phyloP scores from a whole-genome alignment of 805 yeast genomes.

The Candida parachauliodes region DNA sequence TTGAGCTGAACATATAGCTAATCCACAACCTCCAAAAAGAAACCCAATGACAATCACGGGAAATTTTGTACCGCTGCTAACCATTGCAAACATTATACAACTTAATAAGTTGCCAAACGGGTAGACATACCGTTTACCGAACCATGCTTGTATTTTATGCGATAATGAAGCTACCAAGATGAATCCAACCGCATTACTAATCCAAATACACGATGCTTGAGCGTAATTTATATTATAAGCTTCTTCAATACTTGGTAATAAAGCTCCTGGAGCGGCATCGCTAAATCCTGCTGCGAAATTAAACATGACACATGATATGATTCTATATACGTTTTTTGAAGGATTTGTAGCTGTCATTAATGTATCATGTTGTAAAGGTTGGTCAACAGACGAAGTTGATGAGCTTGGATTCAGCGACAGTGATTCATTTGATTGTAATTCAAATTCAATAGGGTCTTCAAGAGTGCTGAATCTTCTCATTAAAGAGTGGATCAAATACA shows the following conservation, averaged over 20 bases:
- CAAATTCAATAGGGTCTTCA: slow-evolving; percentile 1
- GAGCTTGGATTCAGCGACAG: not conserved
- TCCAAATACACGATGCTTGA: slow-evolving; percentile 56
- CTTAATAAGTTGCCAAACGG: slow-evolving; percentile 34
- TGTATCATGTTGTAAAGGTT: not conserved
- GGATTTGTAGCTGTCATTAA: slow-evolving; percentile 41
- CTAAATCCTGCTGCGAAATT: slow-evolving; percentile 40
- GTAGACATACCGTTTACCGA: slow-evolving; percentile 41
- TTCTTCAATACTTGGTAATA: slow-evolving; percentile 51
- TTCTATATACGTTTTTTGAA: slow-evolving; percentile 40
- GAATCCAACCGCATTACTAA: slow-evolving; percentile 55
- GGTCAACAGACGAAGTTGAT: not conserved
- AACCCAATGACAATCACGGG: slow-evolving; percentile 48
- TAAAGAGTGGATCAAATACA: not conserved
- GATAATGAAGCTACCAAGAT: slow-evolving; percentile 48
- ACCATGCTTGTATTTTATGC: slow-evolving; percentile 36
- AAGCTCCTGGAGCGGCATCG: slow-evolving; percentile 61
- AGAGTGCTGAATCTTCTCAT: slow-evolving; percentile 2
- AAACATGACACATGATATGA: slow-evolving; percentile 40
- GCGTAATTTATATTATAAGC: slow-evolving; percentile 48
- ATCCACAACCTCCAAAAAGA: slow-evolving; percentile 57
- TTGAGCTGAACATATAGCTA: slow-evolving; percentile 48
- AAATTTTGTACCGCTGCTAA: slow-evolving; percentile 47
- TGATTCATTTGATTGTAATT: not conserved
- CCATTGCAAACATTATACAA: slow-evolving; percentile 41